Evolutionary conservation across 257 asterid species (phyloP).

Genomic region (Buddleja alternifolia): DNA sequence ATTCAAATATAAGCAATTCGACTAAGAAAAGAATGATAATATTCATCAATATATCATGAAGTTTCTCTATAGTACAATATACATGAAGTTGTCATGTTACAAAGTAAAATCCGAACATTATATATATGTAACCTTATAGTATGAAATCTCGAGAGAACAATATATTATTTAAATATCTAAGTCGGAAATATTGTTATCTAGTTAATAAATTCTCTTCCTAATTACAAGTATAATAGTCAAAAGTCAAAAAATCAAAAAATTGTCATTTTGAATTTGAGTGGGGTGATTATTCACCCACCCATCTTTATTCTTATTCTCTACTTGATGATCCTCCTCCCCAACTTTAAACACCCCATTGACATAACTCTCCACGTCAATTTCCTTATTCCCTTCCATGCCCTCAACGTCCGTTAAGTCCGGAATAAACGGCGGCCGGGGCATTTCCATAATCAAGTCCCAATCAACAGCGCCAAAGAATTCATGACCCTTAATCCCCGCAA

Average conservation of each 20-base stretch:
- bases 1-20: too few species aligned
- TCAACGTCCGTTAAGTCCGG: conserved; percentile 57
- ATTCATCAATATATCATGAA: too few species aligned
- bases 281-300: conserved; percentile 55
- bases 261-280: conserved; percentile 45
- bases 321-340: conserved; percentile 39
- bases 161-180: background rate
- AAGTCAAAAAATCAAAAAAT: conserved; percentile 54
- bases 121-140: too few species aligned
- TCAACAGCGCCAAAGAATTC: conserved; percentile 60
- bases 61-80: too few species aligned
- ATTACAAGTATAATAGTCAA: conserved; percentile 26
- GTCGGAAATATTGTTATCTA: background rate
- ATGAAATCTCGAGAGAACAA: background rate
- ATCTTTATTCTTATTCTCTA: conserved; percentile 35
- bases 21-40: too few species aligned
- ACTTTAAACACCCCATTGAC: conserved; percentile 62
- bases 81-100: too few species aligned
- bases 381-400: conserved; percentile 49
- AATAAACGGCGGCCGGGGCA: conserved; percentile 87
- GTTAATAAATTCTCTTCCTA: background rate
- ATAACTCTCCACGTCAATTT: conserved; percentile 72
- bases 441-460: conserved; percentile 66
- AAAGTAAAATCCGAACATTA: too few species aligned
- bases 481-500: conserved; percentile 62